Conservation (phyloP, 192 early-diverging fungal species). For the Phlyctochytrium arcticum region DNA sequence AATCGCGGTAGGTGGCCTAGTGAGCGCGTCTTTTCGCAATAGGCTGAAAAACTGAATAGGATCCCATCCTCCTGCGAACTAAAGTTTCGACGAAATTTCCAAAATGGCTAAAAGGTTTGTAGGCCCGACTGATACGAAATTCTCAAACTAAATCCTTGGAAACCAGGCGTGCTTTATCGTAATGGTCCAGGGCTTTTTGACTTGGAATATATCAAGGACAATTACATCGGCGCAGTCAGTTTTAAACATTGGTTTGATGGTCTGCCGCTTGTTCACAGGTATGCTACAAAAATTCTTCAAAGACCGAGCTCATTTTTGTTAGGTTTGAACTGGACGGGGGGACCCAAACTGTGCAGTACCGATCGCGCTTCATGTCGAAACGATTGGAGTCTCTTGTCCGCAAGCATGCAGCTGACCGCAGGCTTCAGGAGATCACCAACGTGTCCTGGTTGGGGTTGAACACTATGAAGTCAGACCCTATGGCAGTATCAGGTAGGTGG, state of each 20-base stretch:
- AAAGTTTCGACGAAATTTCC: neutral
- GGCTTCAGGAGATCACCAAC: neutral
- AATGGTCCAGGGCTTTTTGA: constrained; percentile 33
- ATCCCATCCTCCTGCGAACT: constrained; percentile 7
- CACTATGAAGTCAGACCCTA: constrained; percentile 12
- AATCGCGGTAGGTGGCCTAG: constrained; percentile 13
- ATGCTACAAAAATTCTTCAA: neutral
- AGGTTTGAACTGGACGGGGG: constrained; percentile 25
- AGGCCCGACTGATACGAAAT: neutral
- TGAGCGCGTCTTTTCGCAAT: no score
- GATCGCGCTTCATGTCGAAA: constrained; percentile 20
- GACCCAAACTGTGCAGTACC: constrained; percentile 13
- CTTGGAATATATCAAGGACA: constrained; percentile 7
- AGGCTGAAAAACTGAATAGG: neutral
- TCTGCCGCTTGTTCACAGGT: constrained; percentile 27
- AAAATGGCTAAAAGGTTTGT: neutral
- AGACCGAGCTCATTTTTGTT: neutral
- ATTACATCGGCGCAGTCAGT: neutral
- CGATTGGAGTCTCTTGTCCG: constrained; percentile 15
- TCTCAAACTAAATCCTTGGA: neutral
- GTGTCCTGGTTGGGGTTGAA: constrained; percentile 3
- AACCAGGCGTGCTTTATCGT: constrained; percentile 23
- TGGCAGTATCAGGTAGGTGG: constrained; percentile 12
- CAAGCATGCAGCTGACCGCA: neutral
- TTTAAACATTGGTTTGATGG: constrained; percentile 32